Evolutionary conservation across 768 basidiomycete genomes (phyloP), one percentile per base, ranked within the genome.

Genomic region (Atractiella rhizophila): DNA sequence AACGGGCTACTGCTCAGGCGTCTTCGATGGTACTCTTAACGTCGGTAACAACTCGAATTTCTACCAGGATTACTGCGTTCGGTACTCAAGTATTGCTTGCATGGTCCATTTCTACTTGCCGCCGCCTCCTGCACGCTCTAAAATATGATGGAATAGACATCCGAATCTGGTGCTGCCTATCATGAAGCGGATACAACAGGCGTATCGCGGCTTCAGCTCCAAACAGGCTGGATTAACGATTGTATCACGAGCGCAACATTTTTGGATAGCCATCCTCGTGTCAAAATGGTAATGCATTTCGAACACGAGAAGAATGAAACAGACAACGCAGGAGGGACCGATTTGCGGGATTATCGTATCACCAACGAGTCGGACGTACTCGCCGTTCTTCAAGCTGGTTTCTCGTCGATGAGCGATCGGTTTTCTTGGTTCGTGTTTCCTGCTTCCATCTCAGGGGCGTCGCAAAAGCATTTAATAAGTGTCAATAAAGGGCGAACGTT

Each of bases 221-320:
- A 53, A 5, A 35, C 29, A 2, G n/a, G 10, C 52, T 48, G 46
- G 53, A 38, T 47, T 37, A 36, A 40, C 18, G 49, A 52, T 43
- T 52, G 53, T 37, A 32, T 53, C 31, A 50, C 39, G 37, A 54
- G 51, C 48, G 20, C 30, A 6, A 24, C 45, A 4, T 41, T 56
- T 37, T 42, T 48, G 42, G 41, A 48, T 31, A 24, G 31, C 13
- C 48, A 45, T 50, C 51, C 51, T 15, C 53, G 53, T 2, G 33
- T 56, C 36, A 54, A 54, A 43, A 35, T 56, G 34, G 46, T 51
- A 46, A 56, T 54, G 53, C 49, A 54, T 28, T 56, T 56, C 51
- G 54, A 56, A 44, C 53, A 52, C 45, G 47, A 54, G 37, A 56
- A 56, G 48, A 34, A 20, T 26, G 54, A 56, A 39, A 36, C 44